Evolutionary conservation across 768 basidiomycete species (phyloP).

Genomic region (Termitomyces sp.): DNA sequence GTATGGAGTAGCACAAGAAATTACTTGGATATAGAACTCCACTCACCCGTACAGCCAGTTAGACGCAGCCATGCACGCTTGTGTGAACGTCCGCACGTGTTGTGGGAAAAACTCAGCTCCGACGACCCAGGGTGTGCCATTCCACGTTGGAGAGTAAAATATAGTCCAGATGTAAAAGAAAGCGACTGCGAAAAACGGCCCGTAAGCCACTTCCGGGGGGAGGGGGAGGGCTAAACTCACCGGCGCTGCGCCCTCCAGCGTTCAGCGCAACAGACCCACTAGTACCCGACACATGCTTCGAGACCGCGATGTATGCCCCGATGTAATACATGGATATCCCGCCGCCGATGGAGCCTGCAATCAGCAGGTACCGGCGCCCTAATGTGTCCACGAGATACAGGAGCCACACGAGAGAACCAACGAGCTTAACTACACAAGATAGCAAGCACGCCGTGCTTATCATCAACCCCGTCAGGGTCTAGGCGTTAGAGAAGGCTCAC

Average conservation of each 20-base stretch:
- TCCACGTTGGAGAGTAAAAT: constrained; percentile 35
- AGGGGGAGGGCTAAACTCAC: constrained; percentile 15
- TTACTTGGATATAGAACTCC: too few relatives aligned
- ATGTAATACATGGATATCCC: constrained; percentile 37
- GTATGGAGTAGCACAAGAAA: too few relatives aligned
- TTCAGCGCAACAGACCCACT: constrained; percentile 11
- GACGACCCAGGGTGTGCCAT: constrained; percentile 43
- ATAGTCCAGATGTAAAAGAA: constrained; percentile 34
- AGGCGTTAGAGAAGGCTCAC: constrained; percentile 19
- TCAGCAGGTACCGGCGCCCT: constrained; percentile 35
- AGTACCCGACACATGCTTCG: constrained; percentile 17
- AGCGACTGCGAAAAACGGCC: constrained; percentile 14
- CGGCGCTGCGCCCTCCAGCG: constrained; percentile 25
- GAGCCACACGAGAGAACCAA: constrained; percentile 34
- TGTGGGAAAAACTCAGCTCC: constrained; percentile 38
- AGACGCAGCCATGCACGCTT: constrained; percentile 29
- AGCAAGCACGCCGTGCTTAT: background rate
- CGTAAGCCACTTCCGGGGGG: too few relatives aligned
- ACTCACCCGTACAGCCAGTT: constrained; percentile 29
- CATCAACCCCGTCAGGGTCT: background rate
- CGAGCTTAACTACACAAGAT: constrained; percentile 30
- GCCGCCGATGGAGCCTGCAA: constrained; percentile 34
- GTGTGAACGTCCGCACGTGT: constrained; percentile 32
- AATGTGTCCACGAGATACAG: constrained; percentile 34
- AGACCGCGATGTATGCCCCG: constrained; percentile 37